Evolutionary conservation across 169 alveolate genomes (phyloP), one percentile per base, ranked within the genome.

Genomic region (Babesia microti): DNA sequence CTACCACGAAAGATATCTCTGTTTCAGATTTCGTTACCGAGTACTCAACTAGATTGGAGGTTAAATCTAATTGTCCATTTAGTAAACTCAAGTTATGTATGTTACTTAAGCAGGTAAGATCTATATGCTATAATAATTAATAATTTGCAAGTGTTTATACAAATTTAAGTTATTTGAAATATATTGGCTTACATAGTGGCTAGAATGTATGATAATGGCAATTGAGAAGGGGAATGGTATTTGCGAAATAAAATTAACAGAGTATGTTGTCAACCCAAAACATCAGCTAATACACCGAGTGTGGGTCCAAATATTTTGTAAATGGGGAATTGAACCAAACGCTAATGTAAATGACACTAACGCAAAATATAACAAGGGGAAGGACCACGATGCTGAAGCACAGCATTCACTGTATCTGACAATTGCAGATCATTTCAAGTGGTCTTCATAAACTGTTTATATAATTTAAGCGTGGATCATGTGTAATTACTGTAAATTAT

Each of bases 211-310:
- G 60, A 3, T 29, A 12, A 23, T n/a, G 18, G 43, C 51, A 26
- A 24, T 59, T 0, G 21, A 47, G 0, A 59, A 47, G 35, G 49
- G 51, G 30, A 43, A 22, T 28, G 71, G 71, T 3, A 47, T 11
- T n/a, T 59, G 46, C 40, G 26, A 22, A 41, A 50, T 59, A 43
- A 47, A 46, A 39, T 69, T 65, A 44, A 76, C 85, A 3, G 85
- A 76, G 50, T 70, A 68, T 42, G 41, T 66, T 21, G 74, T 75
- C 19, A 76, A 70, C 39, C 74, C 78, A 22, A 76, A 72, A 18
- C 82, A 76, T 37, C 79, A 69, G 33, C 60, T 76, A 6, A 53
- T 72, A n/a, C 85, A 76, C 36, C 60, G 85, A 15, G 59, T 76
- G 23, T 76, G 85, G 85, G 41, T 76, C 15, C 85, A 76, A 43